phyloP scores from a whole-genome alignment of 208 protist genomes.

The Crithidia acanthocephali region DNA sequence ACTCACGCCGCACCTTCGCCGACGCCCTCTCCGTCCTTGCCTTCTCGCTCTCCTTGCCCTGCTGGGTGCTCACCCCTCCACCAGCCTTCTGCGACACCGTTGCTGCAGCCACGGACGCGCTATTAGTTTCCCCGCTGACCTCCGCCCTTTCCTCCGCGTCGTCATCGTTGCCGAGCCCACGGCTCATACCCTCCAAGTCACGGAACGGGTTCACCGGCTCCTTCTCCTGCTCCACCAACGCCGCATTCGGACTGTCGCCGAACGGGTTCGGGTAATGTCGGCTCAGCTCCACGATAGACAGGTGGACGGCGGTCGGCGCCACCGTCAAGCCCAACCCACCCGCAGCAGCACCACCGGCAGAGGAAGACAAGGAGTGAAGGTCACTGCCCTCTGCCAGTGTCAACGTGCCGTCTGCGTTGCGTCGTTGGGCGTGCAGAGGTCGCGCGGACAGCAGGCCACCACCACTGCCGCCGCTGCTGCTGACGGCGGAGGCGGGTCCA shows the following conservation, averaged over 20 bases:
- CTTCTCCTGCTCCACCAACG: conserved; percentile 61
- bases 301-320: conserved; percentile 23
- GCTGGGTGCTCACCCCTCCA: not conserved
- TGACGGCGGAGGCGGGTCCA: too few species aligned
- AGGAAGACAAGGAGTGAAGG: too few species aligned
- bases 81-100: conserved; percentile 11
- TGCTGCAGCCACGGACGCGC: conserved; percentile 45
- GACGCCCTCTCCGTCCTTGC: not conserved
- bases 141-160: too few species aligned
- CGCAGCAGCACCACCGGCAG: not conserved
- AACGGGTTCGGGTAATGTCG: conserved; percentile 86
- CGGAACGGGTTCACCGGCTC: conserved; percentile 87
- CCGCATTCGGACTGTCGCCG: conserved; percentile 68
- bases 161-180: too few species aligned
- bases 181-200: conserved; percentile 45
- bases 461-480: not conserved
- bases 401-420: conserved; percentile 17
- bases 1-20: not conserved
- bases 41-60: not conserved
- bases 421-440: conserved; percentile 1
- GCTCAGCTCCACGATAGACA: conserved; percentile 68
- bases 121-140: too few species aligned
- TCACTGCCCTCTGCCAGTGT: too few species aligned
- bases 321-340: not conserved
- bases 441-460: not conserved